phyloP scores from a whole-genome alignment of 2,329 filamentous ascomycete genomes.

The Colletotrichum plurivorum region DNA sequence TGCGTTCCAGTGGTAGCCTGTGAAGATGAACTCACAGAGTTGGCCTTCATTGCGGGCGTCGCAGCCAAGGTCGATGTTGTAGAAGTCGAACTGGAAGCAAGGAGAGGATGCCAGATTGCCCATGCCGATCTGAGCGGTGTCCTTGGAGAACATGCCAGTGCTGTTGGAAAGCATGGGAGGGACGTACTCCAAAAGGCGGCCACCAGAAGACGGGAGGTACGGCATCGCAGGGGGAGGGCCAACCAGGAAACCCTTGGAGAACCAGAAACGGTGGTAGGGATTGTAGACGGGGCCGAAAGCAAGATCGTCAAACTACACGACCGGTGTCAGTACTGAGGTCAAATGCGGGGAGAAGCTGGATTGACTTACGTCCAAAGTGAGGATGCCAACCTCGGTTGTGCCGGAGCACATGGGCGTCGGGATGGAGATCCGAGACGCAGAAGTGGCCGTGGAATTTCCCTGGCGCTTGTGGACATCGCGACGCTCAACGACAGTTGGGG shows the following conservation, averaged over 20 bases:
- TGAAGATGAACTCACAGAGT: slow-evolving; percentile 58
- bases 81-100: slow-evolving; percentile 58
- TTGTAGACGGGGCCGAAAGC: slow-evolving; percentile 56
- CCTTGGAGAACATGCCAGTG: slow-evolving; percentile 44
- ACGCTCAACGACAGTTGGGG: slow-evolving; percentile 14
- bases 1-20: slow-evolving; percentile 56
- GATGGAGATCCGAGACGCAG: slow-evolving; percentile 29
- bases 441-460: slow-evolving; percentile 10
- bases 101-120: slow-evolving; percentile 53
- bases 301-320: slow-evolving; percentile 53
- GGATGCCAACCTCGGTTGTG: slow-evolving; percentile 51
- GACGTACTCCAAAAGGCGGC: slow-evolving; percentile 57
- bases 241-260: slow-evolving; percentile 58
- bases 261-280: slow-evolving; percentile 56
- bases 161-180: slow-evolving; percentile 51
- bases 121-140: slow-evolving; percentile 57
- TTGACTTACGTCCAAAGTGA: slow-evolving; percentile 53
- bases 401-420: slow-evolving; percentile 40
- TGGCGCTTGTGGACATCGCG: slow-evolving; percentile 20
- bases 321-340: slow-evolving; percentile 1
- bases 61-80: slow-evolving; percentile 56
- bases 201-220: slow-evolving; percentile 55
- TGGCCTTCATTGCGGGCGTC: slow-evolving; percentile 44
- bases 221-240: slow-evolving; percentile 51
- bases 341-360: background rate